A percentile compares a stretch with the other conserved stretches of the same genome.
Evolutionary conservation across 805 yeast species (phyloP).

Genomic region (Danielia oregonensis): DNA sequence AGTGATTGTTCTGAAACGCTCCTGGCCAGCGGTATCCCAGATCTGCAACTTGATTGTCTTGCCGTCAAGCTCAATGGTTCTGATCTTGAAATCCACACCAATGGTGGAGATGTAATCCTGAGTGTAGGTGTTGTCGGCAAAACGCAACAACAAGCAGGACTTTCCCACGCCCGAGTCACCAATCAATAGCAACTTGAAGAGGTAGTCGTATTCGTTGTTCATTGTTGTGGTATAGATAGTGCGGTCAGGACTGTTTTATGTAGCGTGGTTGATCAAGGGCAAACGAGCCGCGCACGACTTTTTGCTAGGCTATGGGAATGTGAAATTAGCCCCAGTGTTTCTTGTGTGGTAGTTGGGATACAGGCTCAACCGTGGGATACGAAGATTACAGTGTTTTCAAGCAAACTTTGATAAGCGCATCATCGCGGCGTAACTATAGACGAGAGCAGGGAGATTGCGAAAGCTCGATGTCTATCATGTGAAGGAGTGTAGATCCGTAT

Average conservation of each 20-base stretch:
- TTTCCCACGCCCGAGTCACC: slow-evolving; percentile 99
- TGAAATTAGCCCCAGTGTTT: neutral
- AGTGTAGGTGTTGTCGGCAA: slow-evolving; percentile 96
- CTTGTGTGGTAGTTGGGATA: too few relatives aligned
- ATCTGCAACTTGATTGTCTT: slow-evolving; percentile 96
- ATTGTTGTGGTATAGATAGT: slow-evolving; percentile 29
- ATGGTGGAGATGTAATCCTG: slow-evolving; percentile 96
- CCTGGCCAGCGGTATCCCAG: slow-evolving; percentile 99
- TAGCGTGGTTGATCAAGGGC: neutral
- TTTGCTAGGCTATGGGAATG: neutral
- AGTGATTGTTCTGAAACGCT: slow-evolving; percentile 95
- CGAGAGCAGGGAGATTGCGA: too few relatives aligned
- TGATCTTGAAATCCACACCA: slow-evolving; percentile 92
- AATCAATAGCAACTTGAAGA: slow-evolving; percentile 89
- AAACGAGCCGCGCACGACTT: slow-evolving; percentile 1
- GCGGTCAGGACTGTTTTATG: too few relatives aligned
- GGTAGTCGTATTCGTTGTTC: slow-evolving; percentile 96
- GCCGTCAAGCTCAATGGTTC: slow-evolving; percentile 91
- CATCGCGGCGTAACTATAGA: too few relatives aligned
- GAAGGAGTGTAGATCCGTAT: too few relatives aligned
- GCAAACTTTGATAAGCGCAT: too few relatives aligned
- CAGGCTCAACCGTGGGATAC: too few relatives aligned
- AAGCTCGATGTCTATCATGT: too few relatives aligned
- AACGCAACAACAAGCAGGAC: slow-evolving; percentile 89
- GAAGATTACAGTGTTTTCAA: too few relatives aligned